phyloP scores from a whole-genome alignment of 1,139 yeast species.

The Chernovozyma aurita region DNA sequence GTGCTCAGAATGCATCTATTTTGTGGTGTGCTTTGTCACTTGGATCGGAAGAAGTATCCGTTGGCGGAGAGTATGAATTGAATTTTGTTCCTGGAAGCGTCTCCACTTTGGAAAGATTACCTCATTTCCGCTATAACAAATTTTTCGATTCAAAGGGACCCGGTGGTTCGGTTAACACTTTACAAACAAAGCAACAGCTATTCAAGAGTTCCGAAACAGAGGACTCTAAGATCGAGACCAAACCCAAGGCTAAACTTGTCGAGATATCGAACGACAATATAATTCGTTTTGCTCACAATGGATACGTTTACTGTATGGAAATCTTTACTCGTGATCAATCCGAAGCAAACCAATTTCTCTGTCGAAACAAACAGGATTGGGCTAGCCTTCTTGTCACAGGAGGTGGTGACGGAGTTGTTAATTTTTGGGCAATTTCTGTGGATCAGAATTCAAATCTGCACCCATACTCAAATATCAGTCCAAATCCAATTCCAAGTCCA shows the following conservation, averaged over 20 bases:
- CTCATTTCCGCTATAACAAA: conserved; percentile 76
- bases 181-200: conserved; percentile 28
- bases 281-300: conserved; percentile 83
- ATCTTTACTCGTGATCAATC: conserved; percentile 15
- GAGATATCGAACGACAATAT: conserved; percentile 68
- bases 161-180: conserved; percentile 51
- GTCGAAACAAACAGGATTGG: conserved; percentile 14
- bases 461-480: not conserved
- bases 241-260: conserved; percentile 32
- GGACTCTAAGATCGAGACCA: not conserved
- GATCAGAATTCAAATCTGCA: too few species aligned
- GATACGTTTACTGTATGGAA: conserved; percentile 76
- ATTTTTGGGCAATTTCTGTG: conserved; percentile 56
- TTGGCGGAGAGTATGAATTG: too few species aligned
- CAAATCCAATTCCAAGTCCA: not conserved
- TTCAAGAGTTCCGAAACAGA: conserved; percentile 15
- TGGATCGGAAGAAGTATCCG: not conserved
- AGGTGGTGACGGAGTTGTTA: conserved; percentile 87
- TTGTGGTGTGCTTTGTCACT: conserved; percentile 55
- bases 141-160: conserved; percentile 92
- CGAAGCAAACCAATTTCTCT: conserved; percentile 18
- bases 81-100: not conserved
- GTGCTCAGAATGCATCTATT: conserved; percentile 89
- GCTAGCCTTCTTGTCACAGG: conserved; percentile 41
- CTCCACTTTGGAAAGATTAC: conserved; percentile 44